A percentile compares a stretch with the other conserved stretches of the same genome.
These are phyloP conservation scores for Cryptomeria japonica DNA, from an alignment of 75 land plant species.

Conservation along the genomic window DNA sequence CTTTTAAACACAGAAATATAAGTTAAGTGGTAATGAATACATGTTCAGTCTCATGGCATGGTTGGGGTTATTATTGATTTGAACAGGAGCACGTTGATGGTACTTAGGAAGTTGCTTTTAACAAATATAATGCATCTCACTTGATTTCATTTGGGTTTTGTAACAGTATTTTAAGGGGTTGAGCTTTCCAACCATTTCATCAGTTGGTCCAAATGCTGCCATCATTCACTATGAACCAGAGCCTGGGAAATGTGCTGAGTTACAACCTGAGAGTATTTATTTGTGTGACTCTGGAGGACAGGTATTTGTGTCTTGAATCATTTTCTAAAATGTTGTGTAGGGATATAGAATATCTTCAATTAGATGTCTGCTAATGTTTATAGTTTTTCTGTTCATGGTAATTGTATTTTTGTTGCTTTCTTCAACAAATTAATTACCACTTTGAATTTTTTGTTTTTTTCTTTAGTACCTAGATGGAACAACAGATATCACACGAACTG, in stretches of 20 bases:
- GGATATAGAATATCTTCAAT: not conserved
- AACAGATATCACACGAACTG: conserved; percentile 95
- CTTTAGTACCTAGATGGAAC: conserved; percentile 95
- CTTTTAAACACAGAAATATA: not conserved
- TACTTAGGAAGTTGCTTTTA: not conserved
- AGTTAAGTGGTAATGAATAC: not conserved
- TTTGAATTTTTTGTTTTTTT: not conserved
- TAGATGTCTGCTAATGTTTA: not conserved
- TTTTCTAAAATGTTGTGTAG: not conserved
- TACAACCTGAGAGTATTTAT: conserved; percentile 86
- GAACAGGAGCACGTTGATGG: not conserved
- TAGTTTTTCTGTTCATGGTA: not conserved
- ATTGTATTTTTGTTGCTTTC: not conserved
- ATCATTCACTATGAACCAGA: conserved; percentile 88
- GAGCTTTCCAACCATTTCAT: conserved; percentile 98
- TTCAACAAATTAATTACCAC: not conserved
- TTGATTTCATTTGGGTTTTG: not conserved
- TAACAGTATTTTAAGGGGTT: conserved; percentile 91
- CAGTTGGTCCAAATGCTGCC: conserved; percentile 98
- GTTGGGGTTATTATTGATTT: not conserved
- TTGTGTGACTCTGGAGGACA: conserved; percentile 97
- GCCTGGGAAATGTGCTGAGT: conserved; percentile 74
- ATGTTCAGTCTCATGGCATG: not conserved
- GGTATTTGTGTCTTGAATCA: conserved; percentile 40
- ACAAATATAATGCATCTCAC: not conserved